These are phyloP conservation scores for Hibiscus tridactylites DNA, from an alignment of 345 rosid genomes.

Conservation along the genomic window DNA sequence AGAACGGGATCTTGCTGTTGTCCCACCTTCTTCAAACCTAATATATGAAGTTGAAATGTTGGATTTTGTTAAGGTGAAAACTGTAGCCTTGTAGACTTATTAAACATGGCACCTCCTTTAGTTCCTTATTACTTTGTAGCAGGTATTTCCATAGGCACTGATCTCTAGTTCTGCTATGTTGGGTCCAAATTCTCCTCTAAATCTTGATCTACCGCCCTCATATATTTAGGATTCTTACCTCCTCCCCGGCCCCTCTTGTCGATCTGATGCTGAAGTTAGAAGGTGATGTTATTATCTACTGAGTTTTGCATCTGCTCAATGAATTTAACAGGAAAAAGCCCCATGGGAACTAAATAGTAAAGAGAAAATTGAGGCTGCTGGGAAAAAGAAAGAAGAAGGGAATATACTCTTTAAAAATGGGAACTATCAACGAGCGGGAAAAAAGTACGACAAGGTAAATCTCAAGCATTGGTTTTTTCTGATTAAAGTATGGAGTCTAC, in stretches of 20 bases:
- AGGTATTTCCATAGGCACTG: not conserved
- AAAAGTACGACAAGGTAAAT: slow-evolving; percentile 51
- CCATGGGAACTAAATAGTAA: slow-evolving; percentile 42
- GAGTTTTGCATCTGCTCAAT: slow-evolving; percentile 1
- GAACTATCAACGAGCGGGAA: slow-evolving; percentile 41
- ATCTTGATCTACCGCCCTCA: not conserved
- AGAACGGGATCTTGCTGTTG: slow-evolving; percentile 28
- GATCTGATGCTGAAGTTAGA: not conserved
- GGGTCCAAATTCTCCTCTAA: not conserved
- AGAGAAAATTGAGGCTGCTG: slow-evolving; percentile 44
- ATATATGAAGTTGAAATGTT: slow-evolving; percentile 43
- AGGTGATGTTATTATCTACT: not conserved
- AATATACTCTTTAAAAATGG: slow-evolving; percentile 44
- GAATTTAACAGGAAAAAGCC: slow-evolving; percentile 28
- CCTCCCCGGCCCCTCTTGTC: not conserved
- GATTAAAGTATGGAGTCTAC: not conserved
- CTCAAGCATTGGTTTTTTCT: not conserved
- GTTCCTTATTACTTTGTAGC: not conserved
- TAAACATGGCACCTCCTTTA: not conserved
- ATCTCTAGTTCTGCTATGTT: not conserved
- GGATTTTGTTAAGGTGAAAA: slow-evolving; percentile 37
- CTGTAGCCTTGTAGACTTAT: not conserved
- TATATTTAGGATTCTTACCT: not conserved
- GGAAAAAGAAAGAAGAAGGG: slow-evolving; percentile 49
- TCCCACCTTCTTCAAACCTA: slow-evolving; percentile 33